Base-by-base conservation (phyloP, 2,329 filamentous ascomycete genomes). In the Fusarium heterosporum region DNA sequence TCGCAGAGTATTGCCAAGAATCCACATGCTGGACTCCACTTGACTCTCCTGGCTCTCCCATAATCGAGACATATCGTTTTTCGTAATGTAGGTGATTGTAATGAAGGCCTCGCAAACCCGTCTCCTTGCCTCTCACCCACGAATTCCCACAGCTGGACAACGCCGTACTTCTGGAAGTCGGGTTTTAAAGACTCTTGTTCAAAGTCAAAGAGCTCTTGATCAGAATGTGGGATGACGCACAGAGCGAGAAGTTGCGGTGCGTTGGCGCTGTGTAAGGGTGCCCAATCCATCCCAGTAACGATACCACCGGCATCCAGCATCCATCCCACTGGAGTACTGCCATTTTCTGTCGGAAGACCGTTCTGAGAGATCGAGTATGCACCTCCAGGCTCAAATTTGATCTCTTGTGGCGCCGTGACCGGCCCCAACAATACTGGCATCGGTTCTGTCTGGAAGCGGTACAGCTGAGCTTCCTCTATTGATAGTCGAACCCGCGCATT, bases 301-400 rank as follows among this genome's bases (percentile, higher is more conserved):
- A 87, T 79, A 48, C 86, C 85, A 12, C 84, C 85, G 0, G 82
- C 78, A 58, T 89, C 83, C 14, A 89, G 70, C 65, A 87, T 76
- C 84, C 84, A 87, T 6, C 84, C 85, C 74, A 65, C 78, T 65
- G 68, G 70, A 28, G 64, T 48, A 8, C 58, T 47, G 3, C 67
- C 50, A n/a, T 76, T 70, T 11, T 72, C 60, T 19, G 76, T 64
- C 1, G 76, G 74, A 10, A 79, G 45, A 0, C 77, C 77, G 0
- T 68, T 66, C 9, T 77, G 71, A 4, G 72, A 72, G 25, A 78
- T 41, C 0, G 72, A 30, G 55, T 70, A 61, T 14, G 69, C 61
- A 8, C 74, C 70, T 2, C 74, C 74, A 0, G 75, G 70, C 1
- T 65, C 60, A 45, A 80, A 74, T 6, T 51, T 55, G 11, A 76